A percentile compares a stretch with the other conserved stretches of the same genome.
Conservation (phyloP, 2,329 filamentous ascomycete genomes). For the Aspergillus fumigatus region DNA sequence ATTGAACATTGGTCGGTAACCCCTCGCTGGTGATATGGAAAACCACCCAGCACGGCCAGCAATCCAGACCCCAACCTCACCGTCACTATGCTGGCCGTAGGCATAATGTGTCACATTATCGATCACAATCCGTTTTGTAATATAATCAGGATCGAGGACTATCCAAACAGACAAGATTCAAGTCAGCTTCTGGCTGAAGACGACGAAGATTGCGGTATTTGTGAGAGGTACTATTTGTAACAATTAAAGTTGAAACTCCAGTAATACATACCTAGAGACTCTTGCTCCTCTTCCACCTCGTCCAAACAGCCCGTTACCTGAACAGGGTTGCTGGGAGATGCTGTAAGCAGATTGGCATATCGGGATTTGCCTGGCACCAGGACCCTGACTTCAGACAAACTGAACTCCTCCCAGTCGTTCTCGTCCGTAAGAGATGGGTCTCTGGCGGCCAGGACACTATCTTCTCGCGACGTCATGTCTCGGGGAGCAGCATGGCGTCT, state of each 20-base stretch:
- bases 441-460: constrained; percentile 42
- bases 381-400: constrained; percentile 52
- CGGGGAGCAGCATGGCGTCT: constrained; percentile 31
- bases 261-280: constrained; percentile 35
- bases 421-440: constrained; percentile 43
- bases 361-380: constrained; percentile 45
- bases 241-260: not conserved
- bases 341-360: constrained; percentile 52
- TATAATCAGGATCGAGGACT: constrained; percentile 39
- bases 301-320: constrained; percentile 51
- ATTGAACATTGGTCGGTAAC: constrained; percentile 50
- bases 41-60: constrained; percentile 61
- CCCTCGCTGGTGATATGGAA: constrained; percentile 49
- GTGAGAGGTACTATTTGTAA: not conserved
- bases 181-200: not conserved
- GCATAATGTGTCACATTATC: constrained; percentile 47
- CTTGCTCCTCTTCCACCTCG: constrained; percentile 41
- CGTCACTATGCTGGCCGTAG: constrained; percentile 51
- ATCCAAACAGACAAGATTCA: not conserved
- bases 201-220: not conserved
- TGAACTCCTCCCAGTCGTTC: constrained; percentile 59
- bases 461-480: constrained; percentile 43
- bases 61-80: constrained; percentile 56
- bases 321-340: constrained; percentile 52
- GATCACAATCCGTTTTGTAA: constrained; percentile 42